Percentiles rank a stretch among this genome's conserved stretches.
phyloP scores from a whole-genome alignment of 768 basidiomycete species.

The Mycena epipterygia region DNA sequence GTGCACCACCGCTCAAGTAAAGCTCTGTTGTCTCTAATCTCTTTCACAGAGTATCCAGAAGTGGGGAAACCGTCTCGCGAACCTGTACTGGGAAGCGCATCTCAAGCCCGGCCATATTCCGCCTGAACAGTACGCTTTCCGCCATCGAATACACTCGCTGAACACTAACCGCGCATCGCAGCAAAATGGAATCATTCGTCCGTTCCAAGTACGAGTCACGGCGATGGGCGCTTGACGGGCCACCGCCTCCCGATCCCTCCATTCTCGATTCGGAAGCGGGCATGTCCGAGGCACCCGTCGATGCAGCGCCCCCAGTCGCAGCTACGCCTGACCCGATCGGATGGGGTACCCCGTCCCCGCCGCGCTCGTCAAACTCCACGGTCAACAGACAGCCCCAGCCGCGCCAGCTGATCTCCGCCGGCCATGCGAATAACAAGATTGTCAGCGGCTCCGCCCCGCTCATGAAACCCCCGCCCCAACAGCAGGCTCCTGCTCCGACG shows the following conservation, averaged over 20 bases:
- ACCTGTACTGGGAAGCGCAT: slow-evolving; percentile 98
- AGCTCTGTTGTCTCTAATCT: not conserved
- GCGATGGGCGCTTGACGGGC: slow-evolving; percentile 95
- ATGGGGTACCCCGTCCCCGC: slow-evolving; percentile 46
- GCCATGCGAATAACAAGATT: slow-evolving; percentile 42
- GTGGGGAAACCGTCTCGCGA: slow-evolving; percentile 96
- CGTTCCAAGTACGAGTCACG: slow-evolving; percentile 96
- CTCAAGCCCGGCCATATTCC: slow-evolving; percentile 92
- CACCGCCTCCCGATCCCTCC: slow-evolving; percentile 86
- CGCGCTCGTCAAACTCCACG: slow-evolving; percentile 44
- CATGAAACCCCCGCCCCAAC: slow-evolving; percentile 34
- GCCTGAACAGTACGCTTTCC: slow-evolving; percentile 87
- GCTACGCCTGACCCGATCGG: slow-evolving; percentile 46
- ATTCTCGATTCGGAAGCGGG: slow-evolving; percentile 68
- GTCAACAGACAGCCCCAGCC: slow-evolving; percentile 62
- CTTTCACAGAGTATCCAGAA: slow-evolving; percentile 69
- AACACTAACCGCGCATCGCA: slow-evolving; percentile 45
- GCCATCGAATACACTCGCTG: not conserved
- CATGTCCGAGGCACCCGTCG: slow-evolving; percentile 42
- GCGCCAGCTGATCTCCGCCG: slow-evolving; percentile 68
- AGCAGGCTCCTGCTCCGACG: slow-evolving; percentile 43
- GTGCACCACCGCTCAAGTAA: slow-evolving; percentile 3
- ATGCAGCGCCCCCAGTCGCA: slow-evolving; percentile 41
- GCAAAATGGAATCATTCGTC: slow-evolving; percentile 98
- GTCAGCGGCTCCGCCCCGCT: slow-evolving; percentile 29